Base-by-base conservation (phyloP, 176 grass and related monocot genomes). In the Triticum dicoccoides region DNA sequence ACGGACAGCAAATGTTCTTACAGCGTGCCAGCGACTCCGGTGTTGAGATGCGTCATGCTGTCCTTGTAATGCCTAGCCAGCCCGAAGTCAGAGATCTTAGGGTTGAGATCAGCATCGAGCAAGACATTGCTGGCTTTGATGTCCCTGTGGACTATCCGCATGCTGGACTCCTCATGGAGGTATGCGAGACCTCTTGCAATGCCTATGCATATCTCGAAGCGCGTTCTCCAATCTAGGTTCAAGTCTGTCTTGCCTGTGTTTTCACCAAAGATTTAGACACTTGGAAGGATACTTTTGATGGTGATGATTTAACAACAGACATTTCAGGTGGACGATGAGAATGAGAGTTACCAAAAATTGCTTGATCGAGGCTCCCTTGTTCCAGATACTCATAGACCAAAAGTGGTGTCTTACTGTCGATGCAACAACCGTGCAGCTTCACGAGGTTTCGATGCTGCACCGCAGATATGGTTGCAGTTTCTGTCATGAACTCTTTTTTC, bases 381-480 rank as follows among this genome's bases (percentile, higher is more conserved):
- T 94, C 94, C 11, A 92, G 77, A 58, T 90, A 97, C 39, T 97
- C 91, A 54, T 97, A 97, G 5, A 97, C 94, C 69, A 97, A 34
- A 44, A 94, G 83, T 4, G 67, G 82, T 0, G 61, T 87, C 4
- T 84, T 93, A 49, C 76, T 82, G 49, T 93, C 87, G 37, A 97
- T 86, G 61, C 92, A 94, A 39, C 83, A 94, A 47, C 89, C 92
- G 30, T 84, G 67, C 64, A 91, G 33, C 77, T 89, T 83, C 83
- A 89, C 90, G 81, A 59, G 83, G 77, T 94, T 84, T 32, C 81
- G 38, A 79, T 69, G 85, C 84, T 97, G 84, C 39, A 95, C 81
- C 3, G 69, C n/a, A 14, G 86, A 87, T 30, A 87, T 74, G 1
- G 73, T 78, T 61, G 86, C 86, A 65, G 91, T 79, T 61, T 94